Conservation (phyloP, 352 stramenopile species). For the Phytophthora pinifolia region DNA sequence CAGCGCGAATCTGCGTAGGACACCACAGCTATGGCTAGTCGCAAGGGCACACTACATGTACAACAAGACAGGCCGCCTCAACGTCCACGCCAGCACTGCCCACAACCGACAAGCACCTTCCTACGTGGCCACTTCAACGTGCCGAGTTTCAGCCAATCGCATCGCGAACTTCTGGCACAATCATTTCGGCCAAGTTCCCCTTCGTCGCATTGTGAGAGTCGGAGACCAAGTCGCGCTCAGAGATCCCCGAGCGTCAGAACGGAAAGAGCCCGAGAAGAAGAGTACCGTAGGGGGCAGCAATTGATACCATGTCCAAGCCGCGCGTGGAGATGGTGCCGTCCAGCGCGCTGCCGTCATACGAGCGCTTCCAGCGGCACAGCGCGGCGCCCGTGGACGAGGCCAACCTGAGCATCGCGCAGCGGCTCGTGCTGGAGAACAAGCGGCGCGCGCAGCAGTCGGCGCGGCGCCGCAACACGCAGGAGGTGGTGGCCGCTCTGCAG, state of each 20-base stretch:
- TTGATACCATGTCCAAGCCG: constrained; percentile 36
- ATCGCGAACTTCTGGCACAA: constrained; percentile 3
- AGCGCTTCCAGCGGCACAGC: constrained; percentile 72
- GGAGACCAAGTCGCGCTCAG: too few relatives aligned
- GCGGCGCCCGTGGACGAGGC: constrained; percentile 56
- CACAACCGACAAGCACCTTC: not conserved
- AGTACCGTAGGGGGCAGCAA: too few relatives aligned
- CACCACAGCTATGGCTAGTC: too few relatives aligned
- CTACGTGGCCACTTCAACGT: constrained; percentile 3
- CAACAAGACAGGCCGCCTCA: too few relatives aligned
- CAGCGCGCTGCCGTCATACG: constrained; percentile 75
- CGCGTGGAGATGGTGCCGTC: constrained; percentile 64
- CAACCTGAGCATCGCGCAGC: constrained; percentile 74
- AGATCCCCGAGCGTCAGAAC: constrained; percentile 13
- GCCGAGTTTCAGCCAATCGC: not conserved
- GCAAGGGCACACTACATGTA: too few relatives aligned
- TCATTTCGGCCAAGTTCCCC: not conserved
- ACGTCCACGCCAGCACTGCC: not conserved
- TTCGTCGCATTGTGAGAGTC: too few relatives aligned
- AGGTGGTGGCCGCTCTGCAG: constrained; percentile 66
- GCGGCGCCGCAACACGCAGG: constrained; percentile 66
- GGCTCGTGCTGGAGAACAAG: constrained; percentile 86
- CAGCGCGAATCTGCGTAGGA: too few relatives aligned
- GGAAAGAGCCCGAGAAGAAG: not conserved
- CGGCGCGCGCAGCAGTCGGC: constrained; percentile 61